phyloP scores from a whole-genome alignment of 768 basidiomycete genomes.

The Asterophora lycoperdoides region DNA sequence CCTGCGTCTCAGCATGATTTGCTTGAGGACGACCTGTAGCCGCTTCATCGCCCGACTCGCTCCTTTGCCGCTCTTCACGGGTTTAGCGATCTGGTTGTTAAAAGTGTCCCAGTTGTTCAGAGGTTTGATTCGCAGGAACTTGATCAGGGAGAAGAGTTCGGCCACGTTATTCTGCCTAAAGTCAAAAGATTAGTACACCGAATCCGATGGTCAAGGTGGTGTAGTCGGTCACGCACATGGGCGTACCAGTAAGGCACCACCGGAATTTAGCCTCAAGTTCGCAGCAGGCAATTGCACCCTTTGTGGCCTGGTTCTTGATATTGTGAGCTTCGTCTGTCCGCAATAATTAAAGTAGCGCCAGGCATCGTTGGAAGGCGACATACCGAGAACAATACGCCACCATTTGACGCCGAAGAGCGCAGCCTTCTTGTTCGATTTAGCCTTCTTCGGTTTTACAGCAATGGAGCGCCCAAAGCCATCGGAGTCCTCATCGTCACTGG shows the following conservation, averaged over 20 bases:
- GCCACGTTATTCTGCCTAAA: constrained; percentile 83
- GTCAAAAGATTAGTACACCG: constrained; percentile 27
- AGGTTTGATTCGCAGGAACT: constrained; percentile 82
- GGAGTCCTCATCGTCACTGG: constrained; percentile 33
- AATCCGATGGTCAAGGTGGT: constrained; percentile 12
- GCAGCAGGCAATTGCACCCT: constrained; percentile 74
- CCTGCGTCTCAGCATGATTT: constrained; percentile 84
- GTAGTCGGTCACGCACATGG: constrained; percentile 45
- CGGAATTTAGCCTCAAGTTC: constrained; percentile 72
- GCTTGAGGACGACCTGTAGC: constrained; percentile 79
- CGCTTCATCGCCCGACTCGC: constrained; percentile 74
- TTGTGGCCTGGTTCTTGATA: constrained; percentile 84
- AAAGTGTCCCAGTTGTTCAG: constrained; percentile 78
- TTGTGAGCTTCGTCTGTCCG: constrained; percentile 86
- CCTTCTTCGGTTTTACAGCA: constrained; percentile 39
- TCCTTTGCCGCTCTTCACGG: constrained; percentile 64
- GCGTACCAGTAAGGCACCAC: constrained; percentile 88
- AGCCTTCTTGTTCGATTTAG: constrained; percentile 46
- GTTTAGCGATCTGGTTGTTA: constrained; percentile 72
- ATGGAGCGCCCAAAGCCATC: constrained; percentile 41
- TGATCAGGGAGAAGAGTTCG: constrained; percentile 85
- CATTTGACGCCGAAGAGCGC: constrained; percentile 78
- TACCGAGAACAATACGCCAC: constrained; percentile 84
- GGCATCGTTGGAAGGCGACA: constrained; percentile 14
- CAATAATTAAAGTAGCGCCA: not conserved